These are phyloP conservation scores for Phytopythium delawarense DNA, from an alignment of 352 stramenopile genomes.

Conservation along the genomic window DNA sequence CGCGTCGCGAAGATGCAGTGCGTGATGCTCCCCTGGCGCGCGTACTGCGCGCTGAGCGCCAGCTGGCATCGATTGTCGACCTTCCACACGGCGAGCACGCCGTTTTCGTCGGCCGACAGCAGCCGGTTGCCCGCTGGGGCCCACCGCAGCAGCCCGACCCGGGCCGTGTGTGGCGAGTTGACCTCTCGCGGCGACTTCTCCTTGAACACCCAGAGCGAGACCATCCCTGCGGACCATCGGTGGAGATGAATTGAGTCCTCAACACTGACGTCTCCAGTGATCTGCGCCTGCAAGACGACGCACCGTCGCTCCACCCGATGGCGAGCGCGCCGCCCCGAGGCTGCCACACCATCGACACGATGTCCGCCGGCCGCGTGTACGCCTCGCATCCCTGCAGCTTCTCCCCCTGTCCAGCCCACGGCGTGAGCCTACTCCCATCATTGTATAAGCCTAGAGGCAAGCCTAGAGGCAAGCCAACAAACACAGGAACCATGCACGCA, in stretches of 20 bases:
- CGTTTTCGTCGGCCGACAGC: conserved; percentile 87
- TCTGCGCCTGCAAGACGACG: neutral
- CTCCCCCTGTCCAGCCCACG: conserved; percentile 41
- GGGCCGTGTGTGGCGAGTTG: conserved; percentile 74
- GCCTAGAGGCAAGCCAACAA: neutral
- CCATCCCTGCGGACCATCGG: conserved; percentile 40
- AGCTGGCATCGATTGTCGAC: conserved; percentile 78
- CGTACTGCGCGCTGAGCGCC: conserved; percentile 78
- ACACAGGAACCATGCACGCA: conserved; percentile 10
- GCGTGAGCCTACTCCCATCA: neutral
- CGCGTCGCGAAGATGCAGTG: conserved; percentile 82
- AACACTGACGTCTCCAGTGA: neutral
- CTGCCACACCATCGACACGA: conserved; percentile 87
- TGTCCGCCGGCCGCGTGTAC: conserved; percentile 59
- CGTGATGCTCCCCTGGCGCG: conserved; percentile 82
- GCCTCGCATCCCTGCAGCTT: conserved; percentile 47
- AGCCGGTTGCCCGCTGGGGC: conserved; percentile 82
- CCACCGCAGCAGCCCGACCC: conserved; percentile 86
- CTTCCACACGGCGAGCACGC: conserved; percentile 84
- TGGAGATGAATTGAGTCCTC: neutral
- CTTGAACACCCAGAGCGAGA: conserved; percentile 80
- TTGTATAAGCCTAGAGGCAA: neutral
- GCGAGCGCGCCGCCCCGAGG: conserved; percentile 73
- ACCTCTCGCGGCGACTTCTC: conserved; percentile 67
- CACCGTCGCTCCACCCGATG: conserved; percentile 80